These are phyloP conservation scores for Pulveroboletus sp. DNA, from an alignment of 768 basidiomycete genomes.

Conservation along the genomic window DNA sequence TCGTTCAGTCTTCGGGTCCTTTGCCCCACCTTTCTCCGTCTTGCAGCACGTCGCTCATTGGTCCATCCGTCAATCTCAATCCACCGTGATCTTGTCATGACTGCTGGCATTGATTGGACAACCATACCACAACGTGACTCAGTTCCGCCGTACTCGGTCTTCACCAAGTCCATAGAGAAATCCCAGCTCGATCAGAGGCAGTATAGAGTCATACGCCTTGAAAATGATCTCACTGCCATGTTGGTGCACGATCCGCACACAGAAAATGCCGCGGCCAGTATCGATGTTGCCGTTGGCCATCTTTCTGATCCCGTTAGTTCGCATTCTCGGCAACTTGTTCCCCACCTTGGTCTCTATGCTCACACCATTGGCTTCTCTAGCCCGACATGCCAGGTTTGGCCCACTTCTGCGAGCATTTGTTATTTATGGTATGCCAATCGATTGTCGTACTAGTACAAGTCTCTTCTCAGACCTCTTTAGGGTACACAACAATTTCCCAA, in stretches of 20 bases:
- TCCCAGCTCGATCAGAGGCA: conserved; percentile 76
- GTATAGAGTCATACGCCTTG: conserved; percentile 79
- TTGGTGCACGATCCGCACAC: conserved; percentile 81
- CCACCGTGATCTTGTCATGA: conserved; percentile 23
- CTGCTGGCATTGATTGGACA: conserved; percentile 21
- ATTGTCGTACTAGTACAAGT: neutral
- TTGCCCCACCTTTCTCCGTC: conserved; percentile 12
- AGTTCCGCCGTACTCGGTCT: conserved; percentile 51
- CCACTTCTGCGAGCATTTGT: conserved; percentile 93
- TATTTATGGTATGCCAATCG: conserved; percentile 78
- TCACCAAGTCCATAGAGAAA: conserved; percentile 59
- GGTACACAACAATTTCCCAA: conserved; percentile 81
- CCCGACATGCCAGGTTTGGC: conserved; percentile 91
- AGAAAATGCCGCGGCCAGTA: conserved; percentile 92
- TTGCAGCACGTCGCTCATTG: neutral
- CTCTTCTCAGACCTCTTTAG: conserved; percentile 34
- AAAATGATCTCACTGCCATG: conserved; percentile 86
- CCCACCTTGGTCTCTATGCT: neutral
- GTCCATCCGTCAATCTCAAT: neutral
- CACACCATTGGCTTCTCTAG: conserved; percentile 31
- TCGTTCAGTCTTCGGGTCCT: conserved; percentile 2
- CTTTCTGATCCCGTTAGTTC: conserved; percentile 82
- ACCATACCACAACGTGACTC: conserved; percentile 10
- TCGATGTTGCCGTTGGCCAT: conserved; percentile 95
- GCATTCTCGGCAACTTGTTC: neutral